Conservation (phyloP, 129 eudicot species). For the Saussurea involucrata region DNA sequence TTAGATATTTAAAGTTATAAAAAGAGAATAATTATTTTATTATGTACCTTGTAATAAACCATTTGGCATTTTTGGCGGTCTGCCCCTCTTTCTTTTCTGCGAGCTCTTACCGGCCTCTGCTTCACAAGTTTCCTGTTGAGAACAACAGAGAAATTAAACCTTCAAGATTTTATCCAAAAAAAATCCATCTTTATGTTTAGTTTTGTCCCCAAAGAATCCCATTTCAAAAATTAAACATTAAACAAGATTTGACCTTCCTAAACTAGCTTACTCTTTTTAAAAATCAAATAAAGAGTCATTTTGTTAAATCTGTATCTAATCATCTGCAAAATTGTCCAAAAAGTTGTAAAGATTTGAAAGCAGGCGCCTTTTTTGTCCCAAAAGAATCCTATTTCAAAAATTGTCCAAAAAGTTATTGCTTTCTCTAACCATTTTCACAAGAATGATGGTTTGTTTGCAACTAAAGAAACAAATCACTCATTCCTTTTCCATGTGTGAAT, state of each 20-base stretch:
- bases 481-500: background rate
- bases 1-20: background rate
- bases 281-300: background rate
- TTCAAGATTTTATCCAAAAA: background rate
- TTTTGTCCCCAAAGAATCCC: background rate
- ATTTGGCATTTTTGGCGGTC: background rate
- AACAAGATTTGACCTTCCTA: background rate
- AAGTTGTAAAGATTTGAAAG: background rate
- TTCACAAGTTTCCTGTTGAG: constrained; percentile 12
- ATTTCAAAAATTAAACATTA: background rate
- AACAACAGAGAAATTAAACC: background rate
- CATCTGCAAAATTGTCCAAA: background rate
- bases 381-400: too few species aligned
- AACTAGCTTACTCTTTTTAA: background rate
- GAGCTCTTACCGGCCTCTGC: background rate
- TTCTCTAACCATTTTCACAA: background rate
- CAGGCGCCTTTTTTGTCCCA: background rate
- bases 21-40: background rate
- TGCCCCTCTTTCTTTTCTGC: constrained; percentile 16
- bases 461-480: background rate
- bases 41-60: background rate
- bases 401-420: background rate
- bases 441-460: too few species aligned
- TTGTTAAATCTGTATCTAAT: background rate
- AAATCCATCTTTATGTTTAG: too few species aligned